Evolutionary conservation across 805 yeast species (phyloP).

Genomic region (Ogataea ramenticola): DNA sequence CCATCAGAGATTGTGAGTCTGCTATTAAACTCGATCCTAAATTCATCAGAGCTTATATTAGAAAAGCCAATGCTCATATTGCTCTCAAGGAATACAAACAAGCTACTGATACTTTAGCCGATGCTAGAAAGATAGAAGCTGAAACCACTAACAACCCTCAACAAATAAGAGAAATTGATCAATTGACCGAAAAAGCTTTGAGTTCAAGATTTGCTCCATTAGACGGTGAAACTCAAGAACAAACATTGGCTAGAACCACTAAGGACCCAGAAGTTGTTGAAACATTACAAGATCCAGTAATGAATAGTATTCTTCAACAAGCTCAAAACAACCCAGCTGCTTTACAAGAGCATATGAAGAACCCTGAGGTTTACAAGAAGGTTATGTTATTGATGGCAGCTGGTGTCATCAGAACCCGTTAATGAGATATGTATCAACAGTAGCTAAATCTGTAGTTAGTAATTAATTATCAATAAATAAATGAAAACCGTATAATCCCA

Average conservation of each 20-base stretch:
- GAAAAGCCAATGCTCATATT: conserved; percentile 92
- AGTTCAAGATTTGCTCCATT: conserved; percentile 72
- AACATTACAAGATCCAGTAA: conserved; percentile 88
- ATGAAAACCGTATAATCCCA: too few species aligned
- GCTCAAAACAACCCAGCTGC: conserved; percentile 96
- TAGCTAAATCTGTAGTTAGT: neutral
- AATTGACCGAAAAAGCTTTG: conserved; percentile 68
- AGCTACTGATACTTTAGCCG: conserved; percentile 73
- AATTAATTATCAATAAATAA: neutral
- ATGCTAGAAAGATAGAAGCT: conserved; percentile 69
- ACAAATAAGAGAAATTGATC: conserved; percentile 67
- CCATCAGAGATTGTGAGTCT: conserved; percentile 81
- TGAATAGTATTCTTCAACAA: conserved; percentile 91
- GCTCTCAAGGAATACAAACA: conserved; percentile 82
- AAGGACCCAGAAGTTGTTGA: conserved; percentile 92
- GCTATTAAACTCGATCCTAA: conserved; percentile 86
- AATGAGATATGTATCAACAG: conserved; percentile 7
- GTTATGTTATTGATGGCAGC: conserved; percentile 88
- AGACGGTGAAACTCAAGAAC: conserved; percentile 89
- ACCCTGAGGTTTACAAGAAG: conserved; percentile 87
- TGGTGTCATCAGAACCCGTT: conserved; percentile 90
- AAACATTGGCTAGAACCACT: conserved; percentile 83
- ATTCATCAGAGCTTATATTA: conserved; percentile 89
- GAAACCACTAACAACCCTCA: conserved; percentile 55
- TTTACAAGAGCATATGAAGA: conserved; percentile 93